A percentile compares a stretch with the other conserved stretches of the same genome.
Evolutionary conservation across 2,329 filamentous ascomycete genomes (phyloP).

Genomic region (Neopestalotiopsis rosae): DNA sequence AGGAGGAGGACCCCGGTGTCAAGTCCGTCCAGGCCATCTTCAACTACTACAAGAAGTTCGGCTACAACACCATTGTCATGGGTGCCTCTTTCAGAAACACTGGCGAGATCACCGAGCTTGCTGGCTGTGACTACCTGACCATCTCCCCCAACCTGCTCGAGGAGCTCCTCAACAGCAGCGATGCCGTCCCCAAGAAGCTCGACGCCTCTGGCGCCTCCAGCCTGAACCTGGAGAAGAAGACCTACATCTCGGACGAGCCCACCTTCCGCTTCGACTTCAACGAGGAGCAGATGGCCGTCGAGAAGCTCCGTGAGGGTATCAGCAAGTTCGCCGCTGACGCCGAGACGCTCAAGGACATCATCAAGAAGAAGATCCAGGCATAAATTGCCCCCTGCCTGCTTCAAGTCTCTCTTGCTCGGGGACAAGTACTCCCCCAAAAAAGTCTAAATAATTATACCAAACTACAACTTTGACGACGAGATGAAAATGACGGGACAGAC

Average conservation of each 20-base stretch:
- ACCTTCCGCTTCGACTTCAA: constrained; percentile 99
- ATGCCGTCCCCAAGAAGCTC: constrained; percentile 90
- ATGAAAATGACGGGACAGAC: constrained; percentile 9
- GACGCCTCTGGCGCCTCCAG: constrained; percentile 68
- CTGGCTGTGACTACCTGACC: constrained; percentile 98
- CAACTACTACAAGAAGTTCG: constrained; percentile 99
- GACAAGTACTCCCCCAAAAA: background rate
- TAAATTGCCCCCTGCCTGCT: constrained; percentile 34
- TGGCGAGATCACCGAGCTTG: constrained; percentile 97
- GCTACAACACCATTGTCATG: constrained; percentile 99
- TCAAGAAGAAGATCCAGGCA: constrained; percentile 79
- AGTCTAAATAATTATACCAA: constrained; percentile 5
- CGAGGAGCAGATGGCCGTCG: constrained; percentile 98
- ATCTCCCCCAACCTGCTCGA: constrained; percentile 96
- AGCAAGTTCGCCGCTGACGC: constrained; percentile 99
- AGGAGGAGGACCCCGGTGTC: constrained; percentile 94
- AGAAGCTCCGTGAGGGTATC: constrained; percentile 99
- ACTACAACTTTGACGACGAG: background rate
- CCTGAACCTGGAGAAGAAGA: constrained; percentile 84
- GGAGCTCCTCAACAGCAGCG: constrained; percentile 85
- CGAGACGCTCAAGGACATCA: constrained; percentile 88
- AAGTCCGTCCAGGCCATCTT: constrained; percentile 91
- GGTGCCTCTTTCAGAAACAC: constrained; percentile 96
- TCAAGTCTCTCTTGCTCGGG: background rate
- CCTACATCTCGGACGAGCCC: constrained; percentile 88